Conservation (phyloP, 2,329 filamentous ascomycete genomes). For the Nemania serpens region DNA sequence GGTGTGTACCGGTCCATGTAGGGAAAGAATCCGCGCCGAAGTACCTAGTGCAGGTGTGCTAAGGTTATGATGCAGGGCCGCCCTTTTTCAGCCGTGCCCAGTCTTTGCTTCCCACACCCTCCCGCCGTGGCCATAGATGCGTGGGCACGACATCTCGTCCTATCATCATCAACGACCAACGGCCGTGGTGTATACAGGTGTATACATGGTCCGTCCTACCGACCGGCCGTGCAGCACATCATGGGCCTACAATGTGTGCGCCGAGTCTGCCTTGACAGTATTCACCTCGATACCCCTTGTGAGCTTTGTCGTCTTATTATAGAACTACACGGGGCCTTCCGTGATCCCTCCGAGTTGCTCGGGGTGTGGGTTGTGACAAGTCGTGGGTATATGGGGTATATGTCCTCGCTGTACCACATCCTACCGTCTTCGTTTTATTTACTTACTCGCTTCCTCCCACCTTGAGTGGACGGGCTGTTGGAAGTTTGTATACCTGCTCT, state of each 20-base stretch:
- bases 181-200: not conserved
- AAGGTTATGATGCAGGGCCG: conserved; percentile 20
- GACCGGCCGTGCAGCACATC: not conserved
- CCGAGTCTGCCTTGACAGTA: conserved; percentile 22
- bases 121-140: conserved; percentile 19
- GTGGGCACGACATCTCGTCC: conserved; percentile 7
- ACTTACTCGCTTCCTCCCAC: conserved; percentile 12
- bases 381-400: conserved; percentile 25
- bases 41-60: conserved; percentile 8
- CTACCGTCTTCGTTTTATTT: conserved; percentile 5
- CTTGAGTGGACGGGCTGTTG: conserved; percentile 4
- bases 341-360: conserved; percentile 21
- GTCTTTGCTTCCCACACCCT: conserved; percentile 15
- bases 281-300: conserved; percentile 5
- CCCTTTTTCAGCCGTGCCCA: conserved; percentile 29
- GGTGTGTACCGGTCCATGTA: conserved; percentile 18
- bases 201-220: conserved; percentile 5
- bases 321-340: conserved; percentile 14
- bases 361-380: conserved; percentile 7
- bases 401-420: conserved; percentile 11
- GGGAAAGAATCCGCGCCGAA: conserved; percentile 9
- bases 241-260: conserved; percentile 1
- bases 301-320: conserved; percentile 23
- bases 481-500: conserved; percentile 1
- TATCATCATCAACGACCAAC: conserved; percentile 8